These are phyloP conservation scores for Onygenales sp. DNA, from an alignment of 2,329 filamentous ascomycete genomes.

Conservation along the genomic window DNA sequence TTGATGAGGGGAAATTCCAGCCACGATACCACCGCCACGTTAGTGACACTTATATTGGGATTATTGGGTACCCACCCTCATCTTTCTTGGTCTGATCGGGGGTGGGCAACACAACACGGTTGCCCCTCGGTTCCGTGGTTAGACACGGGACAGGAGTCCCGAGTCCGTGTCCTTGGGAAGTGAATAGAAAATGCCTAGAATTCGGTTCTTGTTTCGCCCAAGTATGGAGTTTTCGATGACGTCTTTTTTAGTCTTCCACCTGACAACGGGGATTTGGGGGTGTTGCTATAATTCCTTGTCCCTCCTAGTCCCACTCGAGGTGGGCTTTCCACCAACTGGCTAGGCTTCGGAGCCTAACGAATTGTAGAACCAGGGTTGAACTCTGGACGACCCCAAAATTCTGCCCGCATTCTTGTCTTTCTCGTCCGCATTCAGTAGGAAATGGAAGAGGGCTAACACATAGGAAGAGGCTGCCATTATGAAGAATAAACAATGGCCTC, in stretches of 20 bases:
- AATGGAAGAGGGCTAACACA: neutral
- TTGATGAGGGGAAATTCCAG: too few relatives aligned
- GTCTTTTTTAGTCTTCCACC: neutral
- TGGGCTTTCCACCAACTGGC: neutral
- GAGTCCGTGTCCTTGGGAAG: conserved; percentile 12
- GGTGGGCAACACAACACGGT: neutral
- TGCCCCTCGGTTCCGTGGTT: neutral
- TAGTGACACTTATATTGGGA: neutral
- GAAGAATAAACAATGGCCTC: neutral
- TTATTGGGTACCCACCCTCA: neutral
- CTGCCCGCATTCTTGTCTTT: neutral
- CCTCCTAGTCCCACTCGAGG: neutral
- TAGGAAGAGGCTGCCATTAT: neutral
- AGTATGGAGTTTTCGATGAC: conserved; percentile 3
- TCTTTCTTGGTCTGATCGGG: neutral
- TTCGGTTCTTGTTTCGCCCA: neutral
- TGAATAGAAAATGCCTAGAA: conserved; percentile 4
- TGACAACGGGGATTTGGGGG: neutral
- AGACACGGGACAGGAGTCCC: conserved; percentile 4
- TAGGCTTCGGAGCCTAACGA: neutral
- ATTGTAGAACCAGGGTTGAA: neutral
- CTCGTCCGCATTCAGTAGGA: neutral
- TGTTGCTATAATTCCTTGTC: neutral
- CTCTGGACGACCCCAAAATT: neutral
- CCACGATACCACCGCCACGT: too few relatives aligned